phyloP scores from a whole-genome alignment of 176 grass and related monocot genomes.

The Microstegium vimineum region DNA sequence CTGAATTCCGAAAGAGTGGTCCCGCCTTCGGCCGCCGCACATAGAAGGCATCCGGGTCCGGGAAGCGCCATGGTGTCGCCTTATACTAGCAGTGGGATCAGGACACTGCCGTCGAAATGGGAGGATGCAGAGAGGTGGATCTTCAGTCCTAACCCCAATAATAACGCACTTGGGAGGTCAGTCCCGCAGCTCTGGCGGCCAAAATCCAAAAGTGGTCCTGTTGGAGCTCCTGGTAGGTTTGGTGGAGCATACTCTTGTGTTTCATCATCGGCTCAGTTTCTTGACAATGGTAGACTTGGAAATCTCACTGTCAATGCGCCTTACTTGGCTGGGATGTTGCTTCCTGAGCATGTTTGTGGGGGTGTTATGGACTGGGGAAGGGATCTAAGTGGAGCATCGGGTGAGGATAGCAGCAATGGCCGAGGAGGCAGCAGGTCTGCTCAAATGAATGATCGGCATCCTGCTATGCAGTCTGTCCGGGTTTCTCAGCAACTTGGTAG shows the following conservation, averaged over 20 bases:
- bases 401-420: slow-evolving; percentile 20
- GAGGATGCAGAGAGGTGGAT: slow-evolving; percentile 97
- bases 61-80: slow-evolving; percentile 29
- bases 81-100: slow-evolving; percentile 48
- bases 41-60: slow-evolving; percentile 33
- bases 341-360: slow-evolving; percentile 40
- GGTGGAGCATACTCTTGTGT: slow-evolving; percentile 26
- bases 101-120: slow-evolving; percentile 89
- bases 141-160: slow-evolving; percentile 57
- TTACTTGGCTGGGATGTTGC: slow-evolving; percentile 56
- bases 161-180: slow-evolving; percentile 44
- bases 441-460: slow-evolving; percentile 21
- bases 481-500: slow-evolving; percentile 34
- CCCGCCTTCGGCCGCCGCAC: slow-evolving; percentile 15
- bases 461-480: slow-evolving; percentile 17
- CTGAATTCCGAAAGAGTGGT: slow-evolving; percentile 61
- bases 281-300: slow-evolving; percentile 39
- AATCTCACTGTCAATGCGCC: slow-evolving; percentile 41
- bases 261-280: slow-evolving; percentile 39
- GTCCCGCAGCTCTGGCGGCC: slow-evolving; percentile 35
- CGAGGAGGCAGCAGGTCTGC: slow-evolving; percentile 4
- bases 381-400: neutral
- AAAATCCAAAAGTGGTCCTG: slow-evolving; percentile 82
- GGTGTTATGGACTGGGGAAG: neutral
- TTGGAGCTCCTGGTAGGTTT: slow-evolving; percentile 47